Percentiles rank a stretch among this genome's conserved stretches.
phyloP scores from a whole-genome alignment of 495 filamentous ascomycete genomes.

The Tuber indicum region DNA sequence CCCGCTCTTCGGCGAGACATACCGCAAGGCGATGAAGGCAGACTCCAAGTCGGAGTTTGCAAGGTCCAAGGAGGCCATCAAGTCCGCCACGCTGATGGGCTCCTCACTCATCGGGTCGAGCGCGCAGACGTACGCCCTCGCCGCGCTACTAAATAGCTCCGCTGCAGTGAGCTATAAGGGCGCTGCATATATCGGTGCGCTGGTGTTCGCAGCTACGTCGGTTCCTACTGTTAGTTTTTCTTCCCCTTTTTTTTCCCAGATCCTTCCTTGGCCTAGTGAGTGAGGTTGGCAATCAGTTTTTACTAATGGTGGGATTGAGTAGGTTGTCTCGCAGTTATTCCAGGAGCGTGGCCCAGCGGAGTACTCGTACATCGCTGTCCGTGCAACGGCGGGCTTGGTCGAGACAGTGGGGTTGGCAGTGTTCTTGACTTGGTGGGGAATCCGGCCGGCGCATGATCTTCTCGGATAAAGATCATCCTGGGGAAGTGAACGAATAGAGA shows the following conservation, averaged over 20 bases:
- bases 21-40: slow-evolving; percentile 81
- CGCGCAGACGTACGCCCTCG: slow-evolving; percentile 88
- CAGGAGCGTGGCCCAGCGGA: slow-evolving; percentile 87
- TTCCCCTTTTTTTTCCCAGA: too few relatives aligned
- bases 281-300: background rate
- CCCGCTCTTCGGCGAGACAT: slow-evolving; percentile 90
- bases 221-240: slow-evolving; percentile 69
- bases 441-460: slow-evolving; percentile 54
- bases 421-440: slow-evolving; percentile 97
- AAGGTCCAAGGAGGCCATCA: slow-evolving; percentile 82
- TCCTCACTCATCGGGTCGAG: slow-evolving; percentile 82
- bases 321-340: slow-evolving; percentile 82
- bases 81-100: slow-evolving; percentile 82
- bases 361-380: slow-evolving; percentile 64
- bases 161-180: slow-evolving; percentile 94
- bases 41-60: slow-evolving; percentile 96
- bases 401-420: slow-evolving; percentile 89
- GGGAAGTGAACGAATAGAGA: background rate
- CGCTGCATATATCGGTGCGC: slow-evolving; percentile 80
- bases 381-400: slow-evolving; percentile 70
- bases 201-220: slow-evolving; percentile 86
- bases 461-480: slow-evolving; percentile 23
- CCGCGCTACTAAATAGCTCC: slow-evolving; percentile 90
- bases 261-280: background rate
- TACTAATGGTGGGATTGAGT: slow-evolving; percentile 4